phyloP scores from a whole-genome alignment of 441 rosid genomes.

The Corymbia calophylla region DNA sequence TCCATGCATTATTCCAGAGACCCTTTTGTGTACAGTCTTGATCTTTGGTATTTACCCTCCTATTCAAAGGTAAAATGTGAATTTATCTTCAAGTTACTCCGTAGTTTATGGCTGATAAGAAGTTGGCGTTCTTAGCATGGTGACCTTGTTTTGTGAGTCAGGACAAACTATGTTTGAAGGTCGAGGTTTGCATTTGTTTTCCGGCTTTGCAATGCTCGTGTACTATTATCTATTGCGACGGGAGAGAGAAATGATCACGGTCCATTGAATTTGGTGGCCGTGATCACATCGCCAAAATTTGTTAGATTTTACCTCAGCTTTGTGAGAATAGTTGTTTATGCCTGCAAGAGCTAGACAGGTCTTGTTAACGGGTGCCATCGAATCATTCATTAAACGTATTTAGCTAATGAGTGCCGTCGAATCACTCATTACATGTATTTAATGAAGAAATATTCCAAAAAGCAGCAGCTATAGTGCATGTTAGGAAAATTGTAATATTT shows the following conservation, averaged over 20 bases:
- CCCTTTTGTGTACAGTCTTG: not conserved
- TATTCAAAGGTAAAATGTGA: not conserved
- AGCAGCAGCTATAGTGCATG: not conserved
- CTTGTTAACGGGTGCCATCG: not conserved
- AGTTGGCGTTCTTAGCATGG: not conserved
- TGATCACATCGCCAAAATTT: not conserved
- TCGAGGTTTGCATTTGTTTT: not conserved
- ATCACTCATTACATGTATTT: not conserved
- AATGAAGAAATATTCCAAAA: not conserved
- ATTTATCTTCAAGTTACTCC: not conserved
- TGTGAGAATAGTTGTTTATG: not conserved
- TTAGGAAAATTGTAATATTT: not conserved
- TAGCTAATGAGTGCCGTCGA: not conserved
- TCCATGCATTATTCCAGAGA: not conserved
- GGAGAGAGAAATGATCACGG: not conserved
- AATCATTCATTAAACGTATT: not conserved
- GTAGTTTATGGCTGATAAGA: not conserved
- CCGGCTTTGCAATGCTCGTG: not conserved
- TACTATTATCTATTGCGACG: not conserved
- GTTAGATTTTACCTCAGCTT: not conserved
- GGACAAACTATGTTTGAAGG: not conserved
- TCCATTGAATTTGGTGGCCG: not conserved
- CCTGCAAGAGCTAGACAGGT: rapidly evolving
- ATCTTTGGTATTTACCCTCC: not conserved
- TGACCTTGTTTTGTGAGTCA: not conserved